A percentile compares a stretch with the other conserved stretches of the same genome.
phyloP scores from a whole-genome alignment of 495 filamentous ascomycete species.

The Neurospora terricola region DNA sequence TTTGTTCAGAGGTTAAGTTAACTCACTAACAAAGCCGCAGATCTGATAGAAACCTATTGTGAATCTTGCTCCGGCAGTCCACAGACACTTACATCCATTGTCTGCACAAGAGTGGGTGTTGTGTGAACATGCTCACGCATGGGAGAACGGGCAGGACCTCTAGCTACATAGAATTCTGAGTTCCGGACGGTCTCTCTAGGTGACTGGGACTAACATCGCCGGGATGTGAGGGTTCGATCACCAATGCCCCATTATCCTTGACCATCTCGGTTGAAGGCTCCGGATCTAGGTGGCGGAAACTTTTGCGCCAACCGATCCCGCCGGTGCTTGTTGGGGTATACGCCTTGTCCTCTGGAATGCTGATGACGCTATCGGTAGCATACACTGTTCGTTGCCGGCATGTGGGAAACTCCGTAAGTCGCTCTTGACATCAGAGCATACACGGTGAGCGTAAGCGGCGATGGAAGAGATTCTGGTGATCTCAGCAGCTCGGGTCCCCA shows the following conservation, averaged over 20 bases:
- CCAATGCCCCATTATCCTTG: not conserved
- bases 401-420: not conserved
- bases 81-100: not conserved
- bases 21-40: not conserved
- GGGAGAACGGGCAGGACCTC: not conserved
- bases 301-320: not conserved
- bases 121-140: not conserved
- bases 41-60: not conserved
- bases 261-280: not conserved
- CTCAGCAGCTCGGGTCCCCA: not conserved
- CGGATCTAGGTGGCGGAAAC: not conserved
- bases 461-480: not conserved
- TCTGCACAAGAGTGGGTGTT: not conserved
- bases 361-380: not conserved
- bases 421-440: not conserved
- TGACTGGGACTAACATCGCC: not conserved
- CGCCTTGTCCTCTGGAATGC: not conserved
- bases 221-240: not conserved
- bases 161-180: not conserved
- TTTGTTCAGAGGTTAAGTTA: not conserved
- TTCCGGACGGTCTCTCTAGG: not conserved
- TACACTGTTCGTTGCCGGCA: not conserved
- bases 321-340: not conserved
- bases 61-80: not conserved
- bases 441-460: not conserved